These are phyloP conservation scores for Crithidia sp. DNA, from an alignment of 208 protist species.

Conservation along the genomic window DNA sequence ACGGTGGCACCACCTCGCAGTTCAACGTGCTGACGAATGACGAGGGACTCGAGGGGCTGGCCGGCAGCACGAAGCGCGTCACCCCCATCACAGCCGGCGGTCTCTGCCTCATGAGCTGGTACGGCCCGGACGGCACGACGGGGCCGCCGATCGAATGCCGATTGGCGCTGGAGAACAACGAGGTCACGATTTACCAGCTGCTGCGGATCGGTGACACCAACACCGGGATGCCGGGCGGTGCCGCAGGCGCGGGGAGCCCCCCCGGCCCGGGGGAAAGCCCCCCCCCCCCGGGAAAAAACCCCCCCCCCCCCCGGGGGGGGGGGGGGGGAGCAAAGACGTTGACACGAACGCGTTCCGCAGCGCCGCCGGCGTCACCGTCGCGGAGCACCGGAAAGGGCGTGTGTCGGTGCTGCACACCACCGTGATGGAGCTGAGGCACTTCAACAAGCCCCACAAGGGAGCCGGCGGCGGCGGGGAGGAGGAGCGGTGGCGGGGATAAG, in stretches of 20 bases:
- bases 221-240: background rate
- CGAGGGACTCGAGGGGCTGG: slow-evolving; percentile 45
- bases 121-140: slow-evolving; percentile 29
- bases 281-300: background rate
- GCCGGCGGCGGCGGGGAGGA: background rate
- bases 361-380: slow-evolving; percentile 17
- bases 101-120: slow-evolving; percentile 42
- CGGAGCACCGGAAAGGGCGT: slow-evolving; percentile 34
- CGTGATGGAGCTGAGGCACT: slow-evolving; percentile 42
- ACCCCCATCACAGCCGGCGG: slow-evolving; percentile 38
- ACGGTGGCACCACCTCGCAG: background rate
- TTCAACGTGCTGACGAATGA: slow-evolving; percentile 19
- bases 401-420: slow-evolving; percentile 32
- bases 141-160: slow-evolving; percentile 43
- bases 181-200: slow-evolving; percentile 49
- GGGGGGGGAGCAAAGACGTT: background rate
- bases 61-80: slow-evolving; percentile 26
- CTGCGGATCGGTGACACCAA: slow-evolving; percentile 21
- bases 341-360: slow-evolving; percentile 17
- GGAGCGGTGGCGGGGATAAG: background rate
- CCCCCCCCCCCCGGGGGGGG: background rate
- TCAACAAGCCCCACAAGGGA: slow-evolving; percentile 28
- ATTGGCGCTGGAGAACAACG: slow-evolving; percentile 32
- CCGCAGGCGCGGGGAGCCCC: background rate
- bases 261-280: background rate